Evolutionary conservation across 495 filamentous ascomycete species (phyloP).

Genomic region (Penicillium taxi): DNA sequence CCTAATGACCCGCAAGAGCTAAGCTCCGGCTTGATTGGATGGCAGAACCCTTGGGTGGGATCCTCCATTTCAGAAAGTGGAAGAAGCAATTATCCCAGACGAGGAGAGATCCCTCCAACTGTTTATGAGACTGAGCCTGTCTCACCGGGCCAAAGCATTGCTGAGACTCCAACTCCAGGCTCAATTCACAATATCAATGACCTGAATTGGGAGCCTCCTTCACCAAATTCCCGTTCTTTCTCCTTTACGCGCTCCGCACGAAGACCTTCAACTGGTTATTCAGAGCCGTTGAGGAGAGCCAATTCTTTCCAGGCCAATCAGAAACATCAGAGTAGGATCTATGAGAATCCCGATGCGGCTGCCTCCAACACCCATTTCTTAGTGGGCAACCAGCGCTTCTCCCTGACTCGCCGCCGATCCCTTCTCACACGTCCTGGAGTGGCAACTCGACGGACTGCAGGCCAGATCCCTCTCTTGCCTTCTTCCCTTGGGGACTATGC

Average conservation of each 20-base stretch:
- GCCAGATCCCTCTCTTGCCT: constrained; percentile 15
- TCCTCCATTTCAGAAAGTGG: constrained; percentile 10
- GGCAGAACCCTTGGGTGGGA: constrained; percentile 26
- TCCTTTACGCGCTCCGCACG: constrained; percentile 9
- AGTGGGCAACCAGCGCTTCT: constrained; percentile 32
- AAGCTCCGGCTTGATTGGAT: constrained; percentile 18
- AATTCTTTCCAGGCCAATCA: constrained; percentile 27
- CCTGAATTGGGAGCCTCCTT: constrained; percentile 2
- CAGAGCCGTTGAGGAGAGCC: constrained; percentile 14
- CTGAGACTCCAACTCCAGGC: not conserved
- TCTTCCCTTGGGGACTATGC: constrained; percentile 22
- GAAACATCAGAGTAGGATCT: constrained; percentile 19
- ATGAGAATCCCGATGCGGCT: constrained; percentile 18
- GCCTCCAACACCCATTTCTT: constrained; percentile 34
- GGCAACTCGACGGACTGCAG: constrained; percentile 36
- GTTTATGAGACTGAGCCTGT: constrained; percentile 13
- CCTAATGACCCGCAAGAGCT: constrained; percentile 7
- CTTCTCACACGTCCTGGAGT: constrained; percentile 41
- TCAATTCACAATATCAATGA: no score
- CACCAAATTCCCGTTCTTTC: constrained; percentile 10
- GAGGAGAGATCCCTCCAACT: constrained; percentile 13
- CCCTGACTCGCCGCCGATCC: constrained; percentile 41
- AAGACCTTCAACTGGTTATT: constrained; percentile 10
- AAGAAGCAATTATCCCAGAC: constrained; percentile 6
- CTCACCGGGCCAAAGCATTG: constrained; percentile 2